Conservation (phyloP, 495 filamentous ascomycete genomes). For the Oidiodendron maius region DNA sequence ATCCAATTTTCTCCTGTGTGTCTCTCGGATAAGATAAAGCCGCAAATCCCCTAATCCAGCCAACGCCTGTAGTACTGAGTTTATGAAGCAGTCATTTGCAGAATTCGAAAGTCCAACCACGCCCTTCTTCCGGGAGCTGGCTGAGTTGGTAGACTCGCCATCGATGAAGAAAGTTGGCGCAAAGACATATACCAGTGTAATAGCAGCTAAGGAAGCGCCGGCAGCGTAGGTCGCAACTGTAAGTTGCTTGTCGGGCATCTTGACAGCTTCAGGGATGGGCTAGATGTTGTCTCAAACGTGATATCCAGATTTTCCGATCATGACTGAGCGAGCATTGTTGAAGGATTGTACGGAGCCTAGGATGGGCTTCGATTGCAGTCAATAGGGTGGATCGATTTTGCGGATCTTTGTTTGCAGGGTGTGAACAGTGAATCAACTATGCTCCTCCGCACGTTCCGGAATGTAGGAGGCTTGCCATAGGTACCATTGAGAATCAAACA, state of each 20-base stretch:
- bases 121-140: constrained; percentile 69
- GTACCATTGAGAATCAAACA: not conserved
- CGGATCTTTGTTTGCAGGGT: not conserved
- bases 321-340: too few species aligned
- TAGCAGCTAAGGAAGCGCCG: constrained; percentile 91
- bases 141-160: constrained; percentile 50
- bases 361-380: too few species aligned
- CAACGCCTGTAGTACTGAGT: constrained; percentile 89
- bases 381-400: too few species aligned
- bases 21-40: constrained; percentile 82
- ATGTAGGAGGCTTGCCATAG: not conserved
- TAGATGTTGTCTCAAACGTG: too few species aligned
- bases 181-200: constrained; percentile 94
- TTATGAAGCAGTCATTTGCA: constrained; percentile 99
- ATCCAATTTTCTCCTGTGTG: constrained; percentile 73
- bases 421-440: not conserved
- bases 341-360: not conserved
- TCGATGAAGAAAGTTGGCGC: constrained; percentile 93
- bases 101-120: constrained; percentile 86
- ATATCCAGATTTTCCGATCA: too few species aligned
- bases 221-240: constrained; percentile 91
- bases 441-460: not conserved
- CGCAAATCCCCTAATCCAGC: constrained; percentile 93
- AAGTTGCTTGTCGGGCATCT: constrained; percentile 82
- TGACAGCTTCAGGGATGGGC: constrained; percentile 13